Base-by-base conservation (phyloP, 441 rosid genomes). In the Cnidoscolus chayamansa region DNA sequence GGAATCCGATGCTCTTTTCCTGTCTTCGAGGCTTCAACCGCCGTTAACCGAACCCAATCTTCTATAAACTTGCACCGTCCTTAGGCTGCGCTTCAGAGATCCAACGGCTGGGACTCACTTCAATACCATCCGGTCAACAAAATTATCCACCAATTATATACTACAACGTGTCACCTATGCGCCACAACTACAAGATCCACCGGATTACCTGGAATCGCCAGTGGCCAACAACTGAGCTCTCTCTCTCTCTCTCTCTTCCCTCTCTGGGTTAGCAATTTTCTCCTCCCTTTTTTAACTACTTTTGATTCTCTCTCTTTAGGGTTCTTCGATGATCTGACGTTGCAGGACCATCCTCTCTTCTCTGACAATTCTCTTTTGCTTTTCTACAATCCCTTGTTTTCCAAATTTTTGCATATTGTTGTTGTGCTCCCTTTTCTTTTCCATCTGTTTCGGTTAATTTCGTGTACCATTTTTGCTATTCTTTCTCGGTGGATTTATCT, bases 181-280 rank as follows among this genome's bases (percentile, higher is more conserved):
- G 2, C 64, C 84, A 78, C 87, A 85, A 86, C 86, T 74, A 72
- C 83, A 78, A 72, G 76, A 72, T 62, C 73, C 65, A 75, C 15
- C 72, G 73, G 75, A 78, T 86, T 79, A 86, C 91, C 89, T 89
- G 94, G 80, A 85, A 83, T 71, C 83, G 84, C 90, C 93, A 85
- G 91, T 85, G 74, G 62, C 90, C 94, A 87, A 82, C 87, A 80
- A 53, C 62, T 82, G 66, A 71, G 76, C 82, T 40, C 77, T 9
- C 30, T 65, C 53, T 72, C 43, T 69, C 54, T 64, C 57, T 25
- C 82, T 40, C 77, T 9, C 30, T 65, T 72, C 43, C 67, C 54
- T 64, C 57, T 40, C 45, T 40, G 45, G 7, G 72, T 73, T 73
- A 25, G 25, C 71, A 6, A n/a, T 40, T 77, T 63, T 57, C 58